Percentiles rank a stretch among this genome's conserved stretches.
These are phyloP conservation scores for Calonectria honghensis DNA, from an alignment of 2,329 filamentous ascomycete species.

Conservation along the genomic window DNA sequence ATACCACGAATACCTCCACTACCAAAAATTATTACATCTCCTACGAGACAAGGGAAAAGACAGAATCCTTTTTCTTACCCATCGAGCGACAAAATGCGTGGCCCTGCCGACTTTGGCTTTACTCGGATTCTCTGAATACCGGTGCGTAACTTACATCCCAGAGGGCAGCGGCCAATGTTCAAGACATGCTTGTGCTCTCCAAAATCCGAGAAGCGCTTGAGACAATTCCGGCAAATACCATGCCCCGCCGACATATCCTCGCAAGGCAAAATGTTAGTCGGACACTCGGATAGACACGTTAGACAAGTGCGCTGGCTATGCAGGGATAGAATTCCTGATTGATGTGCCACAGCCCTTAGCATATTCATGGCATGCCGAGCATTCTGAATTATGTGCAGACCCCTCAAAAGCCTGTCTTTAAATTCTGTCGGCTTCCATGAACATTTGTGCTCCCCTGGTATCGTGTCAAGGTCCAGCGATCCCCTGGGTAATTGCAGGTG, in stretches of 20 bases:
- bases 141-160: slow-evolving; percentile 31
- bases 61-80: slow-evolving; percentile 23
- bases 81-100: slow-evolving; percentile 36
- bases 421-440: slow-evolving; percentile 35
- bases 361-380: not conserved
- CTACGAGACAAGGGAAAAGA: not conserved
- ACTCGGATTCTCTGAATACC: slow-evolving; percentile 40
- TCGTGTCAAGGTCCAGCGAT: not conserved
- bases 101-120: slow-evolving; percentile 34
- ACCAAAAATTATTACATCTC: not conserved
- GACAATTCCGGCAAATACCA: slow-evolving; percentile 38
- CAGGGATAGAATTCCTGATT: not conserved
- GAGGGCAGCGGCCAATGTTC: slow-evolving; percentile 7
- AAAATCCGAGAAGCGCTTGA: slow-evolving; percentile 7
- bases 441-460: slow-evolving; percentile 15
- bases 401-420: not conserved
- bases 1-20: slow-evolving; percentile 41
- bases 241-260: not conserved
- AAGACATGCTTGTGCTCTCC: not conserved
- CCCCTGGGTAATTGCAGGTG: not conserved
- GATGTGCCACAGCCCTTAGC: not conserved
- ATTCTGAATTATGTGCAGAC: not conserved
- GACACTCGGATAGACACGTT: slow-evolving; percentile 26
- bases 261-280: slow-evolving; percentile 44
- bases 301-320: slow-evolving; percentile 39